phyloP scores from a whole-genome alignment of 495 filamentous ascomycete genomes.

The Glutinoglossum americanum region DNA sequence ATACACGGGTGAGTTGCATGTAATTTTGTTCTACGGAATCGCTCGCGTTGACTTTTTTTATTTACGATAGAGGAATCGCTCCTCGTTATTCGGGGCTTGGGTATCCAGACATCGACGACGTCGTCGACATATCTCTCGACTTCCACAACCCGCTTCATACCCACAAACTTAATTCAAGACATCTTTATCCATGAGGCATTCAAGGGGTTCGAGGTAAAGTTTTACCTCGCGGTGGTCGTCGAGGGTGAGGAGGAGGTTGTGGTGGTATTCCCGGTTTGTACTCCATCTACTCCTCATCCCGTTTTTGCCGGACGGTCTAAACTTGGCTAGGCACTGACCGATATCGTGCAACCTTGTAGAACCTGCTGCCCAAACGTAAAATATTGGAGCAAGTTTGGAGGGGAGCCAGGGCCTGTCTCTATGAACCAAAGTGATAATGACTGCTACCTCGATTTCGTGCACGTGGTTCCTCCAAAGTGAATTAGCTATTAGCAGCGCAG shows the following conservation, averaged over 20 bases:
- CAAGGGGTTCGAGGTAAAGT: constrained; percentile 73
- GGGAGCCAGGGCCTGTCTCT: constrained; percentile 52
- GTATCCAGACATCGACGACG: constrained; percentile 68
- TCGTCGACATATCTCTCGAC: constrained; percentile 39
- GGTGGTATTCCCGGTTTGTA: constrained; percentile 69
- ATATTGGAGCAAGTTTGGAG: constrained; percentile 77
- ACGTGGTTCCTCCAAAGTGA: background rate
- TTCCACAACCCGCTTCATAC: constrained; percentile 70
- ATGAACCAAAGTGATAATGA: constrained; percentile 30
- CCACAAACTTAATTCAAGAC: constrained; percentile 75
- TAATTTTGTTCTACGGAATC: background rate
- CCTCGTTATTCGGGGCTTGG: constrained; percentile 69
- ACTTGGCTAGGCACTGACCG: constrained; percentile 2
- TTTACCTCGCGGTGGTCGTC: constrained; percentile 77
- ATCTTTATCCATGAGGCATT: constrained; percentile 93
- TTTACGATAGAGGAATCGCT: constrained; percentile 54
- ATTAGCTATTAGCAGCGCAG: background rate
- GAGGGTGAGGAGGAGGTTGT: constrained; percentile 75
- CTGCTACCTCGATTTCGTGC: background rate
- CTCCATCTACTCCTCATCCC: background rate
- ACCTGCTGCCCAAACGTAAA: constrained; percentile 42
- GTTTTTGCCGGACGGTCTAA: background rate
- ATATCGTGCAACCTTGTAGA: constrained; percentile 14
- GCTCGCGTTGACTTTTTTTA: background rate
- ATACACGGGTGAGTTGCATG: constrained; percentile 23